Evolutionary conservation across 176 grass and related monocot species (phyloP), one percentile per base, ranked within the genome.

Genomic region (Zoysia japonica): DNA sequence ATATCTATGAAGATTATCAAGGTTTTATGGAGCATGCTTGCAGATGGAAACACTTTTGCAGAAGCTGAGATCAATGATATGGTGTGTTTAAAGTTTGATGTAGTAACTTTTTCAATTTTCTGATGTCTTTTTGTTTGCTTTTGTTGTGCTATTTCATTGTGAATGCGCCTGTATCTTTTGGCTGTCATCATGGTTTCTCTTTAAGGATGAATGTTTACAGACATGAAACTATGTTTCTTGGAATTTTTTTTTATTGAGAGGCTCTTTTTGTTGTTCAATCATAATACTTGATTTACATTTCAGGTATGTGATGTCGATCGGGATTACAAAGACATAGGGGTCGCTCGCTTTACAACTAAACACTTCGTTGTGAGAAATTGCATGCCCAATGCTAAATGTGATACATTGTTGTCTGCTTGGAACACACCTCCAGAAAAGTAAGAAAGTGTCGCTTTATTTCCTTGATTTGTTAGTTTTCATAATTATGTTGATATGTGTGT

Each of bases 31-130:
- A 99, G 90, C 83, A 99, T 99, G 96, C 90, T 99, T 19, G 86
- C 96, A 69, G 96, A 99, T 94, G 96, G 92, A 50, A 99, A 95
- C 84, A 91, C 92, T 74, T 99, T 99, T 86, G 96, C 96, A 55
- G 96, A 99, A 95, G 93, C 96, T 61, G 96, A 99, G 86, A 99
- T 99, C 67, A 93, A 80, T 81, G 92, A 95, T 62, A 99, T 99
- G 96, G 96, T 99, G 82, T 86, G 44, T 67, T 68, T 20, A 14
- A 60, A 48, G 7, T 85, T 81, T 74, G 43, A 39, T 86, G 36
- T 44, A 86, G 65, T 71, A 44, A 71, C 17, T 81, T 70, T 55
- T 79, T 63, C 80, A 65, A 28, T 68, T 73, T 44, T 62, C 67
- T 69, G 20, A 64, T 70, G 11, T 45, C 9, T 78, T 80, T 71